Evolutionary conservation across 306 rosid genomes (phyloP), one percentile per base, ranked within the genome.

Genomic region (Pterocarpus santalinus): DNA sequence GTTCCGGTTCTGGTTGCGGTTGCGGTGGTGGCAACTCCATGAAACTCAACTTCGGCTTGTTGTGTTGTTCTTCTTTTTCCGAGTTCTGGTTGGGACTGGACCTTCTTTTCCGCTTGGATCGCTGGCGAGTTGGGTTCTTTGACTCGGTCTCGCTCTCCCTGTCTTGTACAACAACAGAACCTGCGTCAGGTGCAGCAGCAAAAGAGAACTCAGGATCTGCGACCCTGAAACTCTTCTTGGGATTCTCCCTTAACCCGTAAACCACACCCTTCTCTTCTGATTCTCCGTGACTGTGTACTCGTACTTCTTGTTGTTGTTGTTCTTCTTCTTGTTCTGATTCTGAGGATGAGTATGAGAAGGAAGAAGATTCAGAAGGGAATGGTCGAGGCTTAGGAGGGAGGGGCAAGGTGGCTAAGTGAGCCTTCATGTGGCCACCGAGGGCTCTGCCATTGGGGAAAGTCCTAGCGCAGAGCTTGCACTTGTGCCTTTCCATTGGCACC

Each of bases 381-480:
- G 81, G 86, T 58, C 52, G 80, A 5, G 89, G 62, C 72, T 86
- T 91, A 0, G 91, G 91, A 15, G 97, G 93, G 34, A 93, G 90
- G n/a, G 91, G 97, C 0, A 86, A 79, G 0, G 90, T 58, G 17
- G 94, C 89, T 4, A 92, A 79, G 64, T 95, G 98, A 55, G 95
- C 95, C 69, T 95, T 95, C 98, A 95, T 95, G 89, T 95, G 97
- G 58, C 97, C 97, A 64, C 97, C 98, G 5, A 92, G 81, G 43
- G 97, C 97, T 91, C 92, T 88, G 74, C 97, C 98, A 88, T 90
- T 91, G 39, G 79, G 52, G 72, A 95, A 95, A 0, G 80, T 46
- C 22, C 91, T 87, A 3, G 89, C 80, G 82, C 98, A 95, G 17
- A 95, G 95, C 90, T 91, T 95, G 91, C 98, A 95, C 86, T 87